Evolutionary conservation across 805 yeast genomes (phyloP).

Genomic region (Priceomyces haplophilus): DNA sequence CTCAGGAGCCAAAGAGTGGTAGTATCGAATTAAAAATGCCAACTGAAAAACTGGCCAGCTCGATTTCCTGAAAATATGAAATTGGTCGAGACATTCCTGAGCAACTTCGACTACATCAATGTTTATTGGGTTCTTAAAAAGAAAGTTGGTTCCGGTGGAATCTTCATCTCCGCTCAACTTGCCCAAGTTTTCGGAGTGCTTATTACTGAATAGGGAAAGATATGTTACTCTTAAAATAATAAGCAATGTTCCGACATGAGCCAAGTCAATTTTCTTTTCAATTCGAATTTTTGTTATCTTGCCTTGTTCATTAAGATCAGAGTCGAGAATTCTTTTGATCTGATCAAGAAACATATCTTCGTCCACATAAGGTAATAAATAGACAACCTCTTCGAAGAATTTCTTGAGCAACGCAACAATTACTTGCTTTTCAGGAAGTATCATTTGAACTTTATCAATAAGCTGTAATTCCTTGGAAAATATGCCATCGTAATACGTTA

Average conservation of each 20-base stretch:
- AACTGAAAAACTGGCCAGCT: conserved; percentile 30
- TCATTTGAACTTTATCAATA: not conserved
- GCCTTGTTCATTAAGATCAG: conserved; percentile 19
- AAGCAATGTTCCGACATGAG: conserved; percentile 37
- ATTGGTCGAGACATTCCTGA: conserved; percentile 53
- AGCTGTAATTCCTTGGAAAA: conserved; percentile 24
- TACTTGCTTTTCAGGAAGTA: not conserved
- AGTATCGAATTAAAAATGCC: conserved; percentile 26
- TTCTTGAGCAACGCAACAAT: conserved; percentile 30
- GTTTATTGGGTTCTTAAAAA: conserved; percentile 46
- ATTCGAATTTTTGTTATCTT: conserved; percentile 20
- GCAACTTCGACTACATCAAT: conserved; percentile 47
- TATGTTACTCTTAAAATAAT: conserved; percentile 41
- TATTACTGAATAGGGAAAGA: conserved; percentile 36
- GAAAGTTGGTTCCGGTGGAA: conserved; percentile 25
- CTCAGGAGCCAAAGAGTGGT: conserved; percentile 37
- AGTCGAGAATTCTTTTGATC: conserved; percentile 42
- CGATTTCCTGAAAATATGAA: conserved; percentile 42
- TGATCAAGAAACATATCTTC: conserved; percentile 47
- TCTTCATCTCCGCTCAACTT: conserved; percentile 19
- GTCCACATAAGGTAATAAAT: conserved; percentile 62
- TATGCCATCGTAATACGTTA: conserved; percentile 33
- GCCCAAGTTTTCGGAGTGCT: conserved; percentile 25
- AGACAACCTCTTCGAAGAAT: conserved; percentile 55
- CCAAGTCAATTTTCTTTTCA: conserved; percentile 39